phyloP scores from a whole-genome alignment of 208 protist genomes.

The Tritrichomonas musculus region DNA sequence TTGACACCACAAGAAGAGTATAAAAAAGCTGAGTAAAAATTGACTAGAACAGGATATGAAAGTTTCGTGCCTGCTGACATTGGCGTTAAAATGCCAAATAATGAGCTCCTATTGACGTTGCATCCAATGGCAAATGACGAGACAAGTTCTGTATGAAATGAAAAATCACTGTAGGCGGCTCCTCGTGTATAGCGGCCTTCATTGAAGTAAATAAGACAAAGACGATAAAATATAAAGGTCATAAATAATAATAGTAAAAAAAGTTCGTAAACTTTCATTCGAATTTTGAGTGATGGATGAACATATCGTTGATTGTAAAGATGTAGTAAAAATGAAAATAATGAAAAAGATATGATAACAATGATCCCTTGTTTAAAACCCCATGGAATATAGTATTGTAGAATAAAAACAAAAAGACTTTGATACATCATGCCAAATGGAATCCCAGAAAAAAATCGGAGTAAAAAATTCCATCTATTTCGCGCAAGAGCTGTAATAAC shows the following conservation, averaged over 20 bases:
- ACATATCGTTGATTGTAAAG: not conserved
- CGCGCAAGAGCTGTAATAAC: not conserved
- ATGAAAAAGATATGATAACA: not conserved
- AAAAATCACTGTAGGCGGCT: not conserved
- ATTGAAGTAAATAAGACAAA: not conserved
- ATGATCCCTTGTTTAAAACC: not conserved
- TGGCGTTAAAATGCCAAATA: not conserved
- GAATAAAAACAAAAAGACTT: not conserved
- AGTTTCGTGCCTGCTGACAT: not conserved
- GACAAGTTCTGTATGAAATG: not conserved
- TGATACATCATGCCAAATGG: not conserved
- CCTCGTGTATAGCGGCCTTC: not conserved
- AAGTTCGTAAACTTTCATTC: not conserved
- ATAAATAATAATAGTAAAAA: not conserved
- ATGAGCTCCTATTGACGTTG: not conserved
- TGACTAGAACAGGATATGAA: not conserved
- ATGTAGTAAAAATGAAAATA: not conserved
- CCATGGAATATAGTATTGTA: not conserved
- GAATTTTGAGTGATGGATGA: not conserved
- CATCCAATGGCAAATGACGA: not conserved
- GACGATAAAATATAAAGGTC: not conserved
- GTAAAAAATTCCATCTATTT: not conserved
- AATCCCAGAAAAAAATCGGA: not conserved
- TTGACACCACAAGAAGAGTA: not conserved
- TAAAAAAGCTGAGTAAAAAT: not conserved